Evolutionary conservation across 257 asterid genomes (phyloP).

Genomic region (Solanum clarkiae): DNA sequence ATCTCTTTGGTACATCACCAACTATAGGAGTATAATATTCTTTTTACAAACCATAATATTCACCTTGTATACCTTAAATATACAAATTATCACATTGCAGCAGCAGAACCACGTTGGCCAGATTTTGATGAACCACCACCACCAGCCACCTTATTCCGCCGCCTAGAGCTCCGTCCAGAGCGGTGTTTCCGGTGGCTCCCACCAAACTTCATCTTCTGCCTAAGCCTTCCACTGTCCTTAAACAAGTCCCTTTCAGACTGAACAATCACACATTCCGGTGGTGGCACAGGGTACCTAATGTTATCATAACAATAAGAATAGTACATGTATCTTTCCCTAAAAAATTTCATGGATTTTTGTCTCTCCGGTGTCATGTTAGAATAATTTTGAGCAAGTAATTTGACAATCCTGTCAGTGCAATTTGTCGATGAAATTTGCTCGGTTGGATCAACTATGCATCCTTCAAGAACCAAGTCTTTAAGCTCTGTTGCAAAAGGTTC

Average conservation of each 20-base stretch:
- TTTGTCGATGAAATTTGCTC: conserved; percentile 67
- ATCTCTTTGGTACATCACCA: not conserved
- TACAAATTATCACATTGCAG: conserved; percentile 5
- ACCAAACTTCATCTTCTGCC: conserved; percentile 43
- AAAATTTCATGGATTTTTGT: conserved; percentile 43
- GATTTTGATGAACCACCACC: conserved; percentile 6
- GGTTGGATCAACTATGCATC: conserved; percentile 64
- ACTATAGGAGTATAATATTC: not conserved
- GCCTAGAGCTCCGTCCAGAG: conserved; percentile 18
- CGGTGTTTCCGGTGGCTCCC: conserved; percentile 31
- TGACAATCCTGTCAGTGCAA: conserved; percentile 33
- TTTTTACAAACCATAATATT: not conserved
- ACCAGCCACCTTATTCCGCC: conserved; percentile 1
- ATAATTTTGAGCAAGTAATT: conserved; percentile 19
- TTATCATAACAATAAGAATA: conserved; percentile 71
- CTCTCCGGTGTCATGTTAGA: conserved; percentile 24
- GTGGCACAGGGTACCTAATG: conserved; percentile 52
- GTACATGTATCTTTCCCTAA: conserved; percentile 60
- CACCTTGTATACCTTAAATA: not conserved
- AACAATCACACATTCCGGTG: conserved; percentile 62
- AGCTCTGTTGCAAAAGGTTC: conserved; percentile 71
- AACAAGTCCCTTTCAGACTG: conserved; percentile 50
- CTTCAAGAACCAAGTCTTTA: conserved; percentile 55
- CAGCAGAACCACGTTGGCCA: not conserved
- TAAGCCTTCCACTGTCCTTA: conserved; percentile 41